Evolutionary conservation across 352 stramenopile species (phyloP), one percentile per base, ranked within the genome.

Genomic region (Phytophthora litchii): DNA sequence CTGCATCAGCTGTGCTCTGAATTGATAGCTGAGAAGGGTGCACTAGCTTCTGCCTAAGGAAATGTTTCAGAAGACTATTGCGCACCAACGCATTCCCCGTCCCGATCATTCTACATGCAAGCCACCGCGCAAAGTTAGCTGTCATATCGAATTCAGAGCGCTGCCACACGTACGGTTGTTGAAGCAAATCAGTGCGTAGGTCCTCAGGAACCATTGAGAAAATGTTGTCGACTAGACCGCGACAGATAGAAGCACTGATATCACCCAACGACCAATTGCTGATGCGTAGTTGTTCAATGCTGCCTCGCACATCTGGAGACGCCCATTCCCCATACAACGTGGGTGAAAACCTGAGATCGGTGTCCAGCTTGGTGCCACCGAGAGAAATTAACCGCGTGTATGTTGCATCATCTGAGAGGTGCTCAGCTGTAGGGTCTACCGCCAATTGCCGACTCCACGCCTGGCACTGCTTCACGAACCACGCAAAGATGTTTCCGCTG

Each of bases 401-500:
- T 43, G 71, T 61, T 1, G 46, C 51, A 3, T 64, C 44, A 19
- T 76, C 60, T 3, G 42, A 51, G 12, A 71, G 25, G 14, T 62
- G 44, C 14, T 63, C 61, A 19, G 56, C 49, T 20, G 17, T 44
- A n/a, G 46, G 52, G 38, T 64, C 48, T 35, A 66, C 42, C 44
- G 65, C 42, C 52, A 86, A 59, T 29, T 85, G 74, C 1, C 51
- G 36, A 17, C 70, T 80, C 81, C 78, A 89, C 14, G 71, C 56
- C n/a, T 64, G 67, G 9, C 77, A 88, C 44, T 76, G 77, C 14
- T 71, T 61, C 0, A 88, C 69, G 35, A 91, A 78, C 73, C 74
- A 85, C 14, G 77, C 79, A 59, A 83, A 84, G 25, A 87, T 76
- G 37, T 88, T 87, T 21, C 82, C 82, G 3, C 82, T 91, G 27